A percentile compares a stretch with the other conserved stretches of the same genome.
These are phyloP conservation scores for Hydnomerulius pinastri DNA, from an alignment of 768 basidiomycete species.

Conservation along the genomic window DNA sequence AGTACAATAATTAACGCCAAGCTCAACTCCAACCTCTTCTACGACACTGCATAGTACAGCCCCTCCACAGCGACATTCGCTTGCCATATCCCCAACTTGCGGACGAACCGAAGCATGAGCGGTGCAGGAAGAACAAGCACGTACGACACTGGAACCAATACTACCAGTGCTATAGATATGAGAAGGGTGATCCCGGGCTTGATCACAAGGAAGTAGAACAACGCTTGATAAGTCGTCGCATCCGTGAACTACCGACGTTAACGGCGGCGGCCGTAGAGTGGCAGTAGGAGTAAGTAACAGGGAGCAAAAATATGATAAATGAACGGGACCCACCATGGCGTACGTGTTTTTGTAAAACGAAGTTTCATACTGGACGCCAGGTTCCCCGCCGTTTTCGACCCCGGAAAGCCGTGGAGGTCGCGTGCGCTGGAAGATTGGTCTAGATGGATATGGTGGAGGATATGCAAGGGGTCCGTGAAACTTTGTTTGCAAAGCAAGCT, in stretches of 20 bases:
- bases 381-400: constrained; percentile 45
- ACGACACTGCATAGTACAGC: constrained; percentile 43
- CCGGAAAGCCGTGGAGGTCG: constrained; percentile 51
- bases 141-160: constrained; percentile 58
- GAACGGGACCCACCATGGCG: constrained; percentile 59
- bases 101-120: constrained; percentile 60
- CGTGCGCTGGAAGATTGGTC: constrained; percentile 72
- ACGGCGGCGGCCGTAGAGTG: neutral
- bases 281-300: constrained; percentile 9
- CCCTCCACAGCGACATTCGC: constrained; percentile 83
- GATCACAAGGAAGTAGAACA: constrained; percentile 88
- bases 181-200: constrained; percentile 79
- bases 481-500: constrained; percentile 67
- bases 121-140: constrained; percentile 69
- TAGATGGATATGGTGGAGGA: constrained; percentile 63
- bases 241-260: constrained; percentile 73
- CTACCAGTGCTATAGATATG: constrained; percentile 54
- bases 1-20: neutral
- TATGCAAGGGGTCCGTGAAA: constrained; percentile 72
- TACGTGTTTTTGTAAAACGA: constrained; percentile 85
- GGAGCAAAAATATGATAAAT: neutral
- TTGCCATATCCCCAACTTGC: constrained; percentile 78
- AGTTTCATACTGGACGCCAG: constrained; percentile 48
- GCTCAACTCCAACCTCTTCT: neutral
- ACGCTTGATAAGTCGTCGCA: constrained; percentile 77